Evolutionary conservation across 2,329 filamentous ascomycete species (phyloP), one percentile per base, ranked within the genome.

Genomic region (Aspergillus udagawae): DNA sequence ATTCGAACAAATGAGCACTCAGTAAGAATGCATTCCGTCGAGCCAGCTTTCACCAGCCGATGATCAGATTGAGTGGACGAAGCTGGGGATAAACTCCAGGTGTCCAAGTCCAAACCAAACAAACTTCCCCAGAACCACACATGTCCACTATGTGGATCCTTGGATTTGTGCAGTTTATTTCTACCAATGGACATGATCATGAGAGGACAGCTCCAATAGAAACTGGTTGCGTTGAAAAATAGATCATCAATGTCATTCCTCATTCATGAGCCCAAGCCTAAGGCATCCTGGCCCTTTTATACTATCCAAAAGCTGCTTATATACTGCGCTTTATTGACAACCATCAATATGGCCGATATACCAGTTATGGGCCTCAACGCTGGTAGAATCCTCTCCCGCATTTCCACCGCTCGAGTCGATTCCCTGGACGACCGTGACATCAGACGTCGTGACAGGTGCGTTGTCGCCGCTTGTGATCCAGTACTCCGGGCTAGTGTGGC

Each of bases 401-500:
- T 77, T 76, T 3, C 74, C 74, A n/a, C 51, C 55, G 5, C 58
- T 54, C 10, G 73, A 71, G 20, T 69, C 65, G 2, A 70, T 65
- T 0, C 74, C 74, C 23, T 63, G 50, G 45, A 75, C 65, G 27
- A 71, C 65, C 9, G 69, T 53, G 23, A 77, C 61, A 55, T 74
- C 70, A 6, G 61, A 59, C 3, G 67, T 59, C n/a, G 65, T 69
- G 42, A 74, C 72, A 1, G 65, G 54, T 21, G 52, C 64, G n/a
- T 63, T 50, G 44, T 67, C 62, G 4, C 59, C 66, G 23, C 67
- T 70, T 10, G 70, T 74, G 52, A 77, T 73, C 73, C 73, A 77
- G 58, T 74, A 77, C 59, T 77, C 74, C 0, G 74, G 74, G 27
- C 70, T 73, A n/a, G 67, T 60, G 50, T 77, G 74, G 21, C 63